phyloP scores from a whole-genome alignment of 345 rosid genomes.

The Eutrema heterophyllum region DNA sequence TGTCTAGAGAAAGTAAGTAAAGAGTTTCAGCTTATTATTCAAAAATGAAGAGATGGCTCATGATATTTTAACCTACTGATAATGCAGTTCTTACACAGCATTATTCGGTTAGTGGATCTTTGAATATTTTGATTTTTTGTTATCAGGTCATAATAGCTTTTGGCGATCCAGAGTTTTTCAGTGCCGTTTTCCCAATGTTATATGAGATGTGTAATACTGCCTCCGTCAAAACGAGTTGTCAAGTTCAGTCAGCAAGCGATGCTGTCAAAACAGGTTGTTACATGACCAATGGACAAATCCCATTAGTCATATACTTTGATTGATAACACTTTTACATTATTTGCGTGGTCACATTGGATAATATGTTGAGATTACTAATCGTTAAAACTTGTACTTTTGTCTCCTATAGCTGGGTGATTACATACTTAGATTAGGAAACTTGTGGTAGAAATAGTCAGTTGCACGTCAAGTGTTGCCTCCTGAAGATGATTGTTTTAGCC shows the following conservation, averaged over 20 bases:
- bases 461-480: not conserved
- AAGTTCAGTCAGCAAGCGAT: slow-evolving; percentile 41
- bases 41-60: not conserved
- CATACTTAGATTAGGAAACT: not conserved
- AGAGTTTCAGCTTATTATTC: not conserved
- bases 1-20: slow-evolving; percentile 67
- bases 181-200: slow-evolving; percentile 59
- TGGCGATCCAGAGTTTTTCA: slow-evolving; percentile 67
- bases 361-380: not conserved
- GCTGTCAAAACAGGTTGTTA: slow-evolving; percentile 57
- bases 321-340: not conserved
- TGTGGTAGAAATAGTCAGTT: not conserved
- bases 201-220: slow-evolving; percentile 64
- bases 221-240: slow-evolving; percentile 34
- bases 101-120: not conserved
- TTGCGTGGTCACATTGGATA: not conserved
- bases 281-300: not conserved
- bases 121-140: slow-evolving; percentile 9
- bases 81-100: not conserved
- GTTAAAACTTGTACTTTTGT: not conserved
- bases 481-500: not conserved
- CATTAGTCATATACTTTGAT: not conserved
- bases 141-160: slow-evolving; percentile 78
- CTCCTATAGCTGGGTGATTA: slow-evolving; percentile 5
- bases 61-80: not conserved